These are phyloP conservation scores for Taphrina deformans DNA, from an alignment of 1,139 yeast species.

Conservation along the genomic window DNA sequence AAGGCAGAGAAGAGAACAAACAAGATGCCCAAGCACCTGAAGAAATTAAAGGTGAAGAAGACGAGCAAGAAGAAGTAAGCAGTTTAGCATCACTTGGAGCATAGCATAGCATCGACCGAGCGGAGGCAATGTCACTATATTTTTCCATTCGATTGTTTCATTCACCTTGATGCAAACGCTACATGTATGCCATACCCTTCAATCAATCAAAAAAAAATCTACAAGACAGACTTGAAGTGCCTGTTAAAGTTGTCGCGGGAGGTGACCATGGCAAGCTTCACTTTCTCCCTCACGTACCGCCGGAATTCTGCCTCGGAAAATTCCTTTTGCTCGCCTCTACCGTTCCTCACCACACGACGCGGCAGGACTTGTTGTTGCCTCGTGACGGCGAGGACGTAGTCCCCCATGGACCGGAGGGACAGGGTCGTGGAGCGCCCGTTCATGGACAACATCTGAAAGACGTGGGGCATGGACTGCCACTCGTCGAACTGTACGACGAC, in stretches of 20 bases:
- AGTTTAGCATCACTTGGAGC: background rate
- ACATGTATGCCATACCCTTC: no score
- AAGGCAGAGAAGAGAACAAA: constrained; percentile 85
- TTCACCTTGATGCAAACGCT: no score
- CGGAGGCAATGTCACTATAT: background rate
- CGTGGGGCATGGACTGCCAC: constrained; percentile 33
- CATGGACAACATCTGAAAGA: constrained; percentile 22
- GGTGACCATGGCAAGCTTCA: constrained; percentile 7
- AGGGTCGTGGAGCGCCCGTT: background rate
- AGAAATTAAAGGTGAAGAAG: constrained; percentile 52
- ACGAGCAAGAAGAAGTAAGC: constrained; percentile 30
- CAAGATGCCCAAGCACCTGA: constrained; percentile 87
- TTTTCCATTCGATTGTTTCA: no score
- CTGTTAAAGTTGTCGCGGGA: background rate
- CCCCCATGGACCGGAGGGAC: constrained; percentile 16
- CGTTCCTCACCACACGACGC: constrained; percentile 7
- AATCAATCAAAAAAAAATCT: background rate
- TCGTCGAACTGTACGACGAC: constrained; percentile 22
- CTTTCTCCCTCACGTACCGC: background rate
- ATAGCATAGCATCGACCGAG: background rate
- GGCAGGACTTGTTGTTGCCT: background rate
- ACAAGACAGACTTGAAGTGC: constrained; percentile 10
- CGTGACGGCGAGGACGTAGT: constrained; percentile 16
- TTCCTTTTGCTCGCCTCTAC: background rate
- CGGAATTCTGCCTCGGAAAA: background rate